Evolutionary conservation across 768 basidiomycete species (phyloP), one percentile per base, ranked within the genome.

Genomic region (Guyanaporus albipodus): DNA sequence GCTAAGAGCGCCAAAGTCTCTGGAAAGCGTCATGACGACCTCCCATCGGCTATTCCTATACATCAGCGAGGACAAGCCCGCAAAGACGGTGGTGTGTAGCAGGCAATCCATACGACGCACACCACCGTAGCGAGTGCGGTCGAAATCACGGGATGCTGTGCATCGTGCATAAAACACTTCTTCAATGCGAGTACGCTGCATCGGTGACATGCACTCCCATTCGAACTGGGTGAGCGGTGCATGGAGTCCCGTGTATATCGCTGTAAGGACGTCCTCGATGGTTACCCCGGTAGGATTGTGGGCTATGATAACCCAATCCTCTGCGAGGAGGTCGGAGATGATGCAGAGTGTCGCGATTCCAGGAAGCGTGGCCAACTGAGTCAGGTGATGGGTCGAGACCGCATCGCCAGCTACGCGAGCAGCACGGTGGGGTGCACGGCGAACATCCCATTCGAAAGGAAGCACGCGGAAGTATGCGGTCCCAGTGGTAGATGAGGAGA

Each of bases 41-140:
- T 60, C 71, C 60, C 73, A 76, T 6, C 69, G 67, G 37, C 61
- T 59, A 5, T 71, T 68, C 33, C 57, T 57, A 22, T 67, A 65
- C 23, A 64, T 53, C 26, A 69, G 70, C 15, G 69, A 55, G 8
- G 76, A 70, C 42, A 82, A 60, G n/a, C 80, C 80, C 7, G 70
- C 77, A 46, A 82, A 82, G 39, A 67, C 44, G 12, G 72, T 74
- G 40, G 76, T 76, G 40, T 66, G 62, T 29, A 77, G 66, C 22
- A 83, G 50, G 54, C 69, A 77, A 46, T 83, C 81, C 22, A 73
- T 63, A 24, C 78, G 68, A 53, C 72, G 59, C 2, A 80, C 63
- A 6, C 80, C 80, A 5, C 62, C 59, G 11, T 60, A 56, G 19
- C 70, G 70, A 18, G 67, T 63, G 41, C 45, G 59, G 15, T 57